Base-by-base conservation (phyloP, 2,329 filamentous ascomycete genomes). In the Aspergillus sergii region DNA sequence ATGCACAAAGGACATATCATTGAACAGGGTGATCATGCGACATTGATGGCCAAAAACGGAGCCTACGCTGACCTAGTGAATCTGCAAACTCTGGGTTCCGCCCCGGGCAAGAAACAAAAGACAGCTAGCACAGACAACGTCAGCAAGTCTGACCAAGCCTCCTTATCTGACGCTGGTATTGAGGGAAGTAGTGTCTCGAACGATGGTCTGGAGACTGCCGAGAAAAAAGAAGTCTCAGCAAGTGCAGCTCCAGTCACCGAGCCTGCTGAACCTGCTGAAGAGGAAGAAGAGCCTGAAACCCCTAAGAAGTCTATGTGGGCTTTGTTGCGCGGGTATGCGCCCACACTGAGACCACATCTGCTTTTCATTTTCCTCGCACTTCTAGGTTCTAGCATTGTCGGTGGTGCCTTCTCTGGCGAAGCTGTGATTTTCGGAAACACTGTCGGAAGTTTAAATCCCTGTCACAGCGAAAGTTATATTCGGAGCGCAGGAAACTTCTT, bases 401-500 rank as follows among this genome's bases (percentile, higher is more conserved):
- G 86, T 9, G 82, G 82, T 14, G 83, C 86, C 1, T 89, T 86
- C 71, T 84, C 84, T 21, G 85, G 81, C 0, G 82, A 84, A 55
- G 86, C 84, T 21, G 76, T 88, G 6, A 84, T 89, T 46, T 88
- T 89, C 63, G 87, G 87, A 53, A 83, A 86, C 70, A 85, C 85
- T 1, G 81, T 89, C 51, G 84, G 84, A n/a, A 81, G 76, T 45
- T 76, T 89, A 43, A 86, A 82, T 62, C 81, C 84, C 1, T 89
- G 86, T 73, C 80, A 84, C 45, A 75, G 78, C 12, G 73, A 80
- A 2, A 75, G 77, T 5, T 79, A 77, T 12, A 87, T 89, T 53
- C 77, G 80, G 5, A 80, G 78, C 12, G 72, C 75, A 30, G 86
- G 86, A 8, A 75, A 80, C 41, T 82, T 89, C 66, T 87, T 84